Base-by-base conservation (phyloP, 2,329 filamentous ascomycete genomes). In the Parasarocladium wereldwijsianum region DNA sequence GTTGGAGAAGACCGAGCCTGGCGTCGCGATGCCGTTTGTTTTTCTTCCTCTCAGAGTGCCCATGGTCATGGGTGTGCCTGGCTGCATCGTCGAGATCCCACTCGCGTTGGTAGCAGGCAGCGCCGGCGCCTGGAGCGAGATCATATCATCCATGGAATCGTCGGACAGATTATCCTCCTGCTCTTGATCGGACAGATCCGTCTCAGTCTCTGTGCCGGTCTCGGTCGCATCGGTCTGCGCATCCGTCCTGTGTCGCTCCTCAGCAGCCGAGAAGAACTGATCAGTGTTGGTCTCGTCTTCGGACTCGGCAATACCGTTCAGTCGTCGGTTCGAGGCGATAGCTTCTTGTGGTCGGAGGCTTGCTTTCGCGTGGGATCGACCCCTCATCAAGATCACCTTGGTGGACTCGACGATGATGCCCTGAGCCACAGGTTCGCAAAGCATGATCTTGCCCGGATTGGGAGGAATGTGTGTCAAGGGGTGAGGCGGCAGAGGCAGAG, bases 381-480 rank as follows among this genome's bases (percentile, higher is more conserved):
- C 69, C 16, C 69, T 67, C 27, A 81, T 75, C 14, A 96, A 63
- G 15, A 98, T 75, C 34, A 98, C 83, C 43, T 80, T 85, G 11
- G 86, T 98, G 9, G 61, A 67, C 1, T 82, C 66, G 7, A 76
- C 66, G 26, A 98, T 50, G 5, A 90, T 52, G 7, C 90, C 90
- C 52, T 98, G 90, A 5, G 82, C 74, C 11, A 96, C 85, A 7
- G 90, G 90, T 50, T 98, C 90, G 49, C 86, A 96, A n/a, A 92
- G 72, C 27, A 82, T 75, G 36, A 96, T 81, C 54, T 79, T 85
- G 24, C 83, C 90, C 0, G 86, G 84, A 24, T 83, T 82, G 10
- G 84, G 71, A 15, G 82, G 74, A 12, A 81, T 71, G 52, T 93
- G 84, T 7, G 85, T 93, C 38, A 93, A 77, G 9, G 85, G 79